Percentiles rank a stretch among this genome's conserved stretches.
These are phyloP conservation scores for Zygosaccharomyces gambellarensis DNA, from an alignment of 805 yeast genomes.

Conservation along the genomic window DNA sequence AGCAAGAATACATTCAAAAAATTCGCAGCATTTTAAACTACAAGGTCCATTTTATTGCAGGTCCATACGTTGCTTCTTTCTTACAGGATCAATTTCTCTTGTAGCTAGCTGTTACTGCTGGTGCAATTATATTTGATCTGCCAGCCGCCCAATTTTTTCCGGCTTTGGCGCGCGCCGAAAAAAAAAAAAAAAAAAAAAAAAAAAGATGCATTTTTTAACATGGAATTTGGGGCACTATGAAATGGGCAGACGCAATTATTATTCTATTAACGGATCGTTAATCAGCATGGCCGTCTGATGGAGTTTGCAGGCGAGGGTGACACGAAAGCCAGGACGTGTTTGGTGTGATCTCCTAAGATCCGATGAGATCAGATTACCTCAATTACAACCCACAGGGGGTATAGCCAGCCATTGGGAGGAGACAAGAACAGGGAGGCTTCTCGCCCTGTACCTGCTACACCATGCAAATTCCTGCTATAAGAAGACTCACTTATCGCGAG, in stretches of 20 bases:
- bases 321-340: background rate
- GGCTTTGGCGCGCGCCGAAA: background rate
- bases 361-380: too few relatives aligned
- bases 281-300: background rate
- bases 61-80: background rate
- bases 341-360: too few relatives aligned
- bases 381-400: too few relatives aligned
- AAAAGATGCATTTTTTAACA: slow-evolving; percentile 2
- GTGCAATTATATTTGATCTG: background rate
- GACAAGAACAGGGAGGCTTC: too few relatives aligned
- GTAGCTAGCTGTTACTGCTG: background rate
- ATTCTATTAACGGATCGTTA: background rate
- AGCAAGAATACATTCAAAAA: background rate
- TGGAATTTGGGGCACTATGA: slow-evolving; percentile 2
- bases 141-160: slow-evolving; percentile 6
- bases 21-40: background rate
- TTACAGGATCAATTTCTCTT: background rate
- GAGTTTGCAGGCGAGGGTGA: background rate
- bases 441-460: too few relatives aligned
- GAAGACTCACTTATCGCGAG: too few relatives aligned
- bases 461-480: too few relatives aligned
- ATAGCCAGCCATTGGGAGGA: too few relatives aligned
- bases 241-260: background rate
- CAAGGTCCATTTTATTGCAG: background rate
- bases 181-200: background rate